Base-by-base conservation (phyloP, 192 early-diverging fungal genomes). In the Coemansia sp. region DNA sequence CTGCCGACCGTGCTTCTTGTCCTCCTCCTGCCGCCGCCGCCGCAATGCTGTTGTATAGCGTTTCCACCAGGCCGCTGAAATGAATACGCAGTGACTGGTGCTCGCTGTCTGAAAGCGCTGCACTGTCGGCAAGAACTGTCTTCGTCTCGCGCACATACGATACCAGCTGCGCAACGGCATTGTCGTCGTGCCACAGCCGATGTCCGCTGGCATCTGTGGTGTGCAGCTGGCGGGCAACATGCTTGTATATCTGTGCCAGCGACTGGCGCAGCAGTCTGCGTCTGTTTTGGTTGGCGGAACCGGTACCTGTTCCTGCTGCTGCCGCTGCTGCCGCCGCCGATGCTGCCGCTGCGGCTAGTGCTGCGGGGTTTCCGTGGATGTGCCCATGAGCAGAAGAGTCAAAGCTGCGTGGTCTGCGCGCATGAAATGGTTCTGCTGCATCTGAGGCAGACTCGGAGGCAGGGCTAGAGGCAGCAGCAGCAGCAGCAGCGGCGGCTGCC, bases 1-100 rank as follows among this genome's bases (percentile, higher is more conserved):
- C 43, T n/a, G 48, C 19, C 48, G 16, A 39, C 17, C 46, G 20
- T 7, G 25, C 68, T 32, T 43, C 50, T 12, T n/a, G 17, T 3
- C 9, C 8, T 32, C 40, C 16, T 5, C 22, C 55, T 10, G 61
- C 39, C 5, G 54, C 19, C 38, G 85, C 72, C 5, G 69, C 68
- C 16, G 88, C 86, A 11, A 97, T 77, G 16, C 85, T 85, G 55
- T 91, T 88, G 73, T 94, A 96, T 5, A 97, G 81, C 7, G 88
- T 85, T 53, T 97, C 95, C 7, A 98, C 86, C 38, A 98, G 88
- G 0, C 87, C 89, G 72, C 95, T 97, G 68, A 95, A 93, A 73
- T 98, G 91, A 42, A 90, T 91, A 7, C 96, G 87, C 20, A 97
- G 85, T 54, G 89, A 85, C 51, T 93, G 93, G 77, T 92, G 93